Percentiles rank a stretch among this genome's conserved stretches.
Evolutionary conservation across 139 green algal genomes (phyloP).

Genomic region (Closterium sp.): DNA sequence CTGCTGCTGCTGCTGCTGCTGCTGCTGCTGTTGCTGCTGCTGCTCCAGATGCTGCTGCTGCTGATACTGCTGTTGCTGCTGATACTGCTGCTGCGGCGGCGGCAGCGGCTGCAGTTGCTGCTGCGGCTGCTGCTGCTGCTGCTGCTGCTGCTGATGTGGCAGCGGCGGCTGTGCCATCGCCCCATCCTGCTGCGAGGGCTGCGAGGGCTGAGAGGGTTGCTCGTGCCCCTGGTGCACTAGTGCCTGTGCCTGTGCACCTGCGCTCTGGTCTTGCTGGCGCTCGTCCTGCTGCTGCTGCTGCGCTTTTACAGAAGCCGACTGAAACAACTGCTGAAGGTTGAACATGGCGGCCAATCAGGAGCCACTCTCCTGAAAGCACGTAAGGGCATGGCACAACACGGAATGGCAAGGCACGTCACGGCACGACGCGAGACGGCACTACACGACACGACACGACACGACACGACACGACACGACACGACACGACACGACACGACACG

Average conservation of each 20-base stretch:
- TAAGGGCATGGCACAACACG: not conserved
- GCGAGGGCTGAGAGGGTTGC: no score
- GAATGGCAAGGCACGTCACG: not conserved
- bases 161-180: not conserved
- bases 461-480: not conserved
- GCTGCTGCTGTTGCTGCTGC: not conserved
- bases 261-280: not conserved
- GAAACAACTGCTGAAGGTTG: not conserved
- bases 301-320: not conserved
- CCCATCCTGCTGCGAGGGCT: not conserved
- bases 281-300: slow-evolving; percentile 4
- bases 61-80: not conserved
- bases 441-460: not conserved
- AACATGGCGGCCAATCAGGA: not conserved
- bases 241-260: not conserved
- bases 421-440: no score
- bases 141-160: not conserved
- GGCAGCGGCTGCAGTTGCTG: not conserved
- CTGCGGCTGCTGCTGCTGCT: not conserved
- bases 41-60: slow-evolving; percentile 3
- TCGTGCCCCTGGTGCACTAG: not conserved
- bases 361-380: not conserved
- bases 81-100: not conserved
- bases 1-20: slow-evolving; percentile 10
- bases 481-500: no score